These are phyloP conservation scores for Picea glauca DNA, from an alignment of 75 land plant genomes.

Conservation along the genomic window DNA sequence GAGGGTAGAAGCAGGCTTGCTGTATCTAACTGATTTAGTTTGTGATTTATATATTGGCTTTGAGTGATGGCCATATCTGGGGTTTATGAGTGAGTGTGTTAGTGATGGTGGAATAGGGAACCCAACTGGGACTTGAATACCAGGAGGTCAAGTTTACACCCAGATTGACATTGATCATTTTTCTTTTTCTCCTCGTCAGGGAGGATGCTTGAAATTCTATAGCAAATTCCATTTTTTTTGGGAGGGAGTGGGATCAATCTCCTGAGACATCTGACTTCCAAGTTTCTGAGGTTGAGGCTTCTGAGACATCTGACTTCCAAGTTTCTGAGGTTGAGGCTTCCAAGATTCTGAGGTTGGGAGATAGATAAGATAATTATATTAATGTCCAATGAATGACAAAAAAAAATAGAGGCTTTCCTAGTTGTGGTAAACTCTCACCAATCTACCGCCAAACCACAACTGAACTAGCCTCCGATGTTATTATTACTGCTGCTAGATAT, in stretches of 20 bases:
- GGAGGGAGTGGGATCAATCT: too few relatives aligned
- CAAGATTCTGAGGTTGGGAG: too few relatives aligned
- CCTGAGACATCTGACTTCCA: too few relatives aligned
- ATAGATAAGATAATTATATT: too few relatives aligned
- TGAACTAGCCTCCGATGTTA: background rate
- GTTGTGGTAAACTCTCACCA: too few relatives aligned
- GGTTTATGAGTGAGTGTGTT: slow-evolving; percentile 3
- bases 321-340: too few relatives aligned
- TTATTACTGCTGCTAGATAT: background rate
- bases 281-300: too few relatives aligned
- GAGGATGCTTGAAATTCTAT: slow-evolving; percentile 1
- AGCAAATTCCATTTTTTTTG: too few relatives aligned
- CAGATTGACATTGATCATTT: background rate
- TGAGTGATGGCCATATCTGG: background rate
- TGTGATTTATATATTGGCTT: background rate
- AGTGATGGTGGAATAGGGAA: background rate
- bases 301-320: too few relatives aligned
- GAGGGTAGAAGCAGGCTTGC: slow-evolving; percentile 5
- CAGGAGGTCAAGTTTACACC: background rate
- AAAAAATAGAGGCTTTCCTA: too few relatives aligned
- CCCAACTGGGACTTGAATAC: background rate
- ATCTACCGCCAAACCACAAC: too few relatives aligned
- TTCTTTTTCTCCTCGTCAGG: background rate
- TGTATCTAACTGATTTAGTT: slow-evolving; percentile 3
- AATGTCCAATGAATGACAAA: too few relatives aligned